A percentile compares a stretch with the other conserved stretches of the same genome.
phyloP scores from a whole-genome alignment of 2,329 filamentous ascomycete species.

The Clarireedia monteithiana region DNA sequence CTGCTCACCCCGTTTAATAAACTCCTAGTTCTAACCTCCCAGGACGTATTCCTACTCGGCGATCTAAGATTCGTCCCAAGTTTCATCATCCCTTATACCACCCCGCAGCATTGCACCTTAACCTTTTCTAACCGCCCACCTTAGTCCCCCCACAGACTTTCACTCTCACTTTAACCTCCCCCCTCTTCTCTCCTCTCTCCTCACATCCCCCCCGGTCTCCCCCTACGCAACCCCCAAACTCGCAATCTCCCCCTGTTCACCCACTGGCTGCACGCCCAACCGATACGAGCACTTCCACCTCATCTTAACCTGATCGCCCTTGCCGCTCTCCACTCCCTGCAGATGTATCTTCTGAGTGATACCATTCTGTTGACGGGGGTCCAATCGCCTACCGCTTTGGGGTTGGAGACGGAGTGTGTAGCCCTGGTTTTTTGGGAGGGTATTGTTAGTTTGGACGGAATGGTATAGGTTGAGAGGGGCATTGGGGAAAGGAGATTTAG shows the following conservation, averaged over 20 bases:
- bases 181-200: neutral
- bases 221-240: conserved; percentile 47
- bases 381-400: conserved; percentile 71
- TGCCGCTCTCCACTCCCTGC: conserved; percentile 60
- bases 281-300: conserved; percentile 82
- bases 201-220: neutral
- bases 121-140: too few species aligned
- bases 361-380: conserved; percentile 61
- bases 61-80: too few species aligned
- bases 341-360: conserved; percentile 77
- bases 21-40: too few species aligned
- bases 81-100: too few species aligned
- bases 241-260: conserved; percentile 79
- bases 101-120: too few species aligned
- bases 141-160: too few species aligned
- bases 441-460: conserved; percentile 12
- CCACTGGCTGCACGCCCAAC: conserved; percentile 55
- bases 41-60: too few species aligned
- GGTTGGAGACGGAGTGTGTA: conserved; percentile 76
- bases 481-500: neutral
- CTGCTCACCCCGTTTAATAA: too few species aligned
- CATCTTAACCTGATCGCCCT: conserved; percentile 77
- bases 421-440: conserved; percentile 42
- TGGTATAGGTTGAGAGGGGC: neutral
- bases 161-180: neutral